Evolutionary conservation across 1,139 yeast genomes (phyloP), one percentile per base, ranked within the genome.

Genomic region (Meyerozyma guilliermondii): DNA sequence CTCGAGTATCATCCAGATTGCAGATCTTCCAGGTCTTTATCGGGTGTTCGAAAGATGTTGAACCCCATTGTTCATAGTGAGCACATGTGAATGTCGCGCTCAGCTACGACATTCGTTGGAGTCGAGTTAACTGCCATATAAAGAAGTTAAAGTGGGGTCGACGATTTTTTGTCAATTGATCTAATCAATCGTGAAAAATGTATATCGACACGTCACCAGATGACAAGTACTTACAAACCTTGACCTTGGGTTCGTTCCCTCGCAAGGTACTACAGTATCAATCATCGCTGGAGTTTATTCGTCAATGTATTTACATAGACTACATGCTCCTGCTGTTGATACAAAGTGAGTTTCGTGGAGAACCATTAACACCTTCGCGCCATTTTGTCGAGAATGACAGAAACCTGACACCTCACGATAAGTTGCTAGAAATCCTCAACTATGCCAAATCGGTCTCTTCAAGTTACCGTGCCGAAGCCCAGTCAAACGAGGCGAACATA

Each of bases 21-120:
- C 98, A 0, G 91, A 85, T 57, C 66, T 94, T 35, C 98, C 98
- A 1, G 96, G 96, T 0, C 65, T 94, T 43, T 94, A 94, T 62
- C 79, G 74, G 54, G 95, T 94, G 5, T 92, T 92, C 68, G 99
- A 92, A 64, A 72, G 98, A 56, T 92, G 98, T 58, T 89, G 39
- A 18, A n/a, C 10, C 26, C 11, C 11, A 23, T 7, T 36, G 4
- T n/a, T 7, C 10, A 16, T 13, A 5, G 11, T 10, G 36, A 33
- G 36, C 36, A 33, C 36, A 33, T 33, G 36, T 33, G 20, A 33
- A 33, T 33, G 36, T 33, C 36, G 36, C 13, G 9, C 22, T 7
- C 23, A 7, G 36, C 24, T 5, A 28, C 38, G 38, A 22, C 38
- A 35, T 22, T 35, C 9, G 9, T 35, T 14, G 17, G 10, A 33